Conservation (phyloP, 805 yeast genomes). For the Metschnikowia picachoensis region DNA sequence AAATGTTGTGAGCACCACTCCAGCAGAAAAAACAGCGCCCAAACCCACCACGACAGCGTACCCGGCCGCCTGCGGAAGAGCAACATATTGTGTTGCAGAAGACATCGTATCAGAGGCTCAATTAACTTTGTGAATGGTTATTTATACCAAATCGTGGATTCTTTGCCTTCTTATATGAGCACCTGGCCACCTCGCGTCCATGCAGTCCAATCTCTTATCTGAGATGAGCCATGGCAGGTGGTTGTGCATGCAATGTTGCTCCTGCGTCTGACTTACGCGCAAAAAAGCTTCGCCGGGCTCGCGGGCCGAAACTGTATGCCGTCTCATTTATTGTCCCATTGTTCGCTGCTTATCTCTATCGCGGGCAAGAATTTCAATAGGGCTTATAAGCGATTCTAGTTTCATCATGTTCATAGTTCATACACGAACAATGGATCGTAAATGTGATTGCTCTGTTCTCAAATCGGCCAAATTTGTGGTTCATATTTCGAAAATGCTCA, state of each 20-base stretch:
- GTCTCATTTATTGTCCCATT: too few relatives aligned
- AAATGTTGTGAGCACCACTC: slow-evolving; percentile 74
- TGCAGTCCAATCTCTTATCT: slow-evolving; percentile 10
- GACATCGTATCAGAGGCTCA: slow-evolving; percentile 11
- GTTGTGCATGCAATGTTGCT: not conserved
- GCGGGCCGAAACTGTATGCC: slow-evolving; percentile 5
- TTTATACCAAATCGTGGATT: not conserved
- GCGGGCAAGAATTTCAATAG: too few relatives aligned
- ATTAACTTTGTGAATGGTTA: not conserved
- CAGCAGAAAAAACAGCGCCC: slow-evolving; percentile 73
- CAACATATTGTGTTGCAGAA: slow-evolving; percentile 19
- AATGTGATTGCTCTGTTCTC: too few relatives aligned
- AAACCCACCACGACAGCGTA: slow-evolving; percentile 85
- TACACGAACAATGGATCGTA: too few relatives aligned
- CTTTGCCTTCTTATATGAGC: not conserved
- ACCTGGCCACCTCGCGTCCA: not conserved
- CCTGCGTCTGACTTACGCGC: not conserved
- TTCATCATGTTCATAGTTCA: too few relatives aligned
- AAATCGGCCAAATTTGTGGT: too few relatives aligned
- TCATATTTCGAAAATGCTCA: too few relatives aligned
- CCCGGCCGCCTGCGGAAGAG: slow-evolving; percentile 74
- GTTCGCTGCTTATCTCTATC: too few relatives aligned
- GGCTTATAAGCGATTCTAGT: too few relatives aligned
- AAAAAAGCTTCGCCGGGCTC: not conserved
- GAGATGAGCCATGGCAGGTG: not conserved